These are phyloP conservation scores for Cryptosporidium bovis DNA, from an alignment of 169 alveolate genomes.

Conservation along the genomic window DNA sequence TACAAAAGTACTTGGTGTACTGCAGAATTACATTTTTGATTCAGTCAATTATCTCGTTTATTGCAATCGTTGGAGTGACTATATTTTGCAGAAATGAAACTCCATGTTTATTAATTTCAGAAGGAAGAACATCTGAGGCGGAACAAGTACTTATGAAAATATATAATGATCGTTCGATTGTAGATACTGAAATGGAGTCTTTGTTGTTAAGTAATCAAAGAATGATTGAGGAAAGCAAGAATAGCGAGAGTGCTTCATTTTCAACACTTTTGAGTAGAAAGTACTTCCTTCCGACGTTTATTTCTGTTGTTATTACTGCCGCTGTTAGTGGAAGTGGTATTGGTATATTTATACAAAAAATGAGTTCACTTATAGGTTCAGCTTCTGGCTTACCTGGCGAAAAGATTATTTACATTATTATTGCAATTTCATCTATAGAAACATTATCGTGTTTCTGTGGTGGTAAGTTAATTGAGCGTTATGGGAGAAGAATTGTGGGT, in stretches of 20 bases:
- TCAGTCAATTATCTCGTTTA: not conserved
- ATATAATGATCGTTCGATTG: constrained; percentile 16
- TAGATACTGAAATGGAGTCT: constrained; percentile 18
- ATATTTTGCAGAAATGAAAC: constrained; percentile 36
- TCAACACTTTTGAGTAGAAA: constrained; percentile 16
- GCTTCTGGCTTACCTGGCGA: constrained; percentile 54
- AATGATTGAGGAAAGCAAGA: constrained; percentile 20
- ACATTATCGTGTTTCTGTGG: constrained; percentile 55
- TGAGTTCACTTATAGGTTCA: constrained; percentile 49
- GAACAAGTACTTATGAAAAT: constrained; percentile 61
- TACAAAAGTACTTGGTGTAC: constrained; percentile 9
- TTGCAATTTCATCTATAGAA: constrained; percentile 6
- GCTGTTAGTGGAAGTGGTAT: constrained; percentile 73
- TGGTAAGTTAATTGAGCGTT: constrained; percentile 35
- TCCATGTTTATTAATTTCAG: constrained; percentile 40
- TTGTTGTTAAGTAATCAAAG: constrained; percentile 14
- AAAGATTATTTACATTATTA: constrained; percentile 36
- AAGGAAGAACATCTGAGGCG: constrained; percentile 39
- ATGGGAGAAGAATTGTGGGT: constrained; percentile 61
- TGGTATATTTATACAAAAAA: constrained; percentile 64
- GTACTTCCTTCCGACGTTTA: constrained; percentile 37
- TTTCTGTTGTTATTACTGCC: constrained; percentile 16
- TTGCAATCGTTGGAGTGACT: constrained; percentile 3
- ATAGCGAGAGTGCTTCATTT: constrained; percentile 12
- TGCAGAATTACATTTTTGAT: constrained; percentile 13